phyloP scores from a whole-genome alignment of 2,329 filamentous ascomycete genomes.

The Epichloe sibirici region DNA sequence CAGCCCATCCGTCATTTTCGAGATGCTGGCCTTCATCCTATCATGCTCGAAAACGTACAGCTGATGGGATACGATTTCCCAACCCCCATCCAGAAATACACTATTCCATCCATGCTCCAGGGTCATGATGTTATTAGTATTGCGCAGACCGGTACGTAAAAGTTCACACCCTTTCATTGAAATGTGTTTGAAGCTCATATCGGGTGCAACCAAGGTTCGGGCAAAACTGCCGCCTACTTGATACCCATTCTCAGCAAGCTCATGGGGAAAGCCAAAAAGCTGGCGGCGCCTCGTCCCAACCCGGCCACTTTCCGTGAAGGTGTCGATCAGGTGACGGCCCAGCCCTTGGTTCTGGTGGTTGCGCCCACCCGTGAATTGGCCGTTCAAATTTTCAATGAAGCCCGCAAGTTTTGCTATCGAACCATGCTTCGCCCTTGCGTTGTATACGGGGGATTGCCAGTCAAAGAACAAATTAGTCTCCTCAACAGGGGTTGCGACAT shows the following conservation, averaged over 20 bases:
- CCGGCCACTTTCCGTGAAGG: slow-evolving; percentile 40
- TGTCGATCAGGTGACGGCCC: slow-evolving; percentile 48
- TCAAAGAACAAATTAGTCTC: slow-evolving; percentile 57
- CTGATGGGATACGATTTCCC: slow-evolving; percentile 59
- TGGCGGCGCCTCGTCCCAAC: slow-evolving; percentile 67
- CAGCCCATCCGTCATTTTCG: slow-evolving; percentile 47
- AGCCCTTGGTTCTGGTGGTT: slow-evolving; percentile 79
- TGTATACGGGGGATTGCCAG: slow-evolving; percentile 71
- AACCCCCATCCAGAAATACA: slow-evolving; percentile 81
- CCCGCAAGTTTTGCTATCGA: slow-evolving; percentile 84
- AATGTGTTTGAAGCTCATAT: not conserved
- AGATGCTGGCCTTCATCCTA: slow-evolving; percentile 72
- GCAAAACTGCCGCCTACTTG: slow-evolving; percentile 89
- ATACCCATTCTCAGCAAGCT: slow-evolving; percentile 80
- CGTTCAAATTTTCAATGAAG: slow-evolving; percentile 90
- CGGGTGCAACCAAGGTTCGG: slow-evolving; percentile 53
- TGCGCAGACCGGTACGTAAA: slow-evolving; percentile 72
- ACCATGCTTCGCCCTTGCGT: slow-evolving; percentile 90
- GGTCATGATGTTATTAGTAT: slow-evolving; percentile 78
- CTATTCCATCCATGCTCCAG: slow-evolving; percentile 64
- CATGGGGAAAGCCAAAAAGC: slow-evolving; percentile 90
- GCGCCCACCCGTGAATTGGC: slow-evolving; percentile 82
- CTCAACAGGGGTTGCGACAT: slow-evolving; percentile 79
- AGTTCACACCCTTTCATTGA: not conserved
- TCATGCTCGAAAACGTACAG: slow-evolving; percentile 65